Evolutionary conservation across 2,329 filamentous ascomycete genomes (phyloP), one percentile per base, ranked within the genome.

Genomic region (Alternaria atra): DNA sequence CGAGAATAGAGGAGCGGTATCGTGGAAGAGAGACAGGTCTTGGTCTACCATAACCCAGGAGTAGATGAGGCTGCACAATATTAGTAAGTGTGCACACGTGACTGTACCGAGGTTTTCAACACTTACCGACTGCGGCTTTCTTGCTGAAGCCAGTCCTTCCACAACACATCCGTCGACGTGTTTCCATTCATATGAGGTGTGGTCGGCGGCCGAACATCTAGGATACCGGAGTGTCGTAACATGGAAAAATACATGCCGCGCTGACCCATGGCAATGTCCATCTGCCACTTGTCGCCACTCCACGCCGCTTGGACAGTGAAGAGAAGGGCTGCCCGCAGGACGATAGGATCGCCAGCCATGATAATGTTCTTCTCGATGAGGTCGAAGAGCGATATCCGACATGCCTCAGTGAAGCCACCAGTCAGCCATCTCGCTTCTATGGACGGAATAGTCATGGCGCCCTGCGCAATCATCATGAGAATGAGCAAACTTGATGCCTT

Each of bases 281-380:
- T 91, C 66, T 91, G 87, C 89, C 89, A 91, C 77, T 91, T 91
- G 75, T 91, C 89, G 46, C 90, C 90, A 72, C 89, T 90, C 90
- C 90, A 92, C 1, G 88, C 88, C 7, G 89, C 89, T 27, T 90
- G 83, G 1, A 89, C 84, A 2, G 87, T 90, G 73, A 91, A 91
- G 3, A 91, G 83, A 12, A 91, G 80, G 0, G 89, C 89, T 48
- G 88, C 88, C 39, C 89, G 85, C 44, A 91, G 81, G 0, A 89
- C 86, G 3, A 87, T 84, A 0, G 87, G 86, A 70, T 91, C 88
- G 1, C 87, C 85, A 12, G 87, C 86, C 79, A 91, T 84, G 75
- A 89, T 86, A 50, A 91, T 86, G 67, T 91, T 89, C 74, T 89
- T 90, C 77, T 91, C 89, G 52, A 91, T 89, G 6, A 89, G 84